A percentile compares a stretch with the other conserved stretches of the same genome.
Evolutionary conservation across 106 monocot genomes (phyloP).

Genomic region (Apostasia ramifera): DNA sequence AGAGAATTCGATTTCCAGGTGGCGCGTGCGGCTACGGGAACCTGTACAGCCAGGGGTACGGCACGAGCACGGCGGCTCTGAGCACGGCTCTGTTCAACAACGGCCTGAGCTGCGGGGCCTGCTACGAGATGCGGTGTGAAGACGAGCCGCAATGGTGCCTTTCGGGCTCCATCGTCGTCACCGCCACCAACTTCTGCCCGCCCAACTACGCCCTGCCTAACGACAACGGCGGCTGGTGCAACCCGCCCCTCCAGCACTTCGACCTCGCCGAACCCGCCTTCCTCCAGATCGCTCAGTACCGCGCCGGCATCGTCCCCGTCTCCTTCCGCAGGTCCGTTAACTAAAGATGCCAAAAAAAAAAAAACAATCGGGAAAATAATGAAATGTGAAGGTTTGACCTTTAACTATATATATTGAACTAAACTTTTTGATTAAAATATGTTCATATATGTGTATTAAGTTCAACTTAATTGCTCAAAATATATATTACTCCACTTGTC

Average conservation of each 20-base stretch:
- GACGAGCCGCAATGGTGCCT: conserved; percentile 41
- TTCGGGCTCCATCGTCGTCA: conserved; percentile 34
- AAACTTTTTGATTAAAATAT: background rate
- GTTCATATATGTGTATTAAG: background rate
- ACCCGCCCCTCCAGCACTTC: conserved; percentile 52
- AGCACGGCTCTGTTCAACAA: conserved; percentile 40
- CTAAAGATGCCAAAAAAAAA: no score
- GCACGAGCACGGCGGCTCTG: conserved; percentile 42
- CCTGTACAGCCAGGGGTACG: conserved; percentile 44
- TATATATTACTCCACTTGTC: background rate
- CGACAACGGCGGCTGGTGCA: conserved; percentile 59
- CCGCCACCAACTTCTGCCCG: conserved; percentile 53
- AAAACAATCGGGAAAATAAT: background rate
- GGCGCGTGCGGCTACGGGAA: conserved; percentile 43
- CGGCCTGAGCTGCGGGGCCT: conserved; percentile 41
- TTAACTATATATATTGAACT: background rate
- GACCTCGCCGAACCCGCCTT: conserved; percentile 49
- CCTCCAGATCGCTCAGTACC: conserved; percentile 42
- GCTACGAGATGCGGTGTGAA: conserved; percentile 42
- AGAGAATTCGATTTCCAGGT: conserved; percentile 9
- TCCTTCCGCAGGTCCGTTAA: conserved; percentile 26
- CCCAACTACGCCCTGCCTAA: conserved; percentile 41
- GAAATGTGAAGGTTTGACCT: no score
- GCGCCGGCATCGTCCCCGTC: conserved; percentile 43
- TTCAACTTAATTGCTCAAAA: background rate